Evolutionary conservation across 2,329 filamentous ascomycete genomes (phyloP), one percentile per base, ranked within the genome.

Genomic region (Onygenales sp.): DNA sequence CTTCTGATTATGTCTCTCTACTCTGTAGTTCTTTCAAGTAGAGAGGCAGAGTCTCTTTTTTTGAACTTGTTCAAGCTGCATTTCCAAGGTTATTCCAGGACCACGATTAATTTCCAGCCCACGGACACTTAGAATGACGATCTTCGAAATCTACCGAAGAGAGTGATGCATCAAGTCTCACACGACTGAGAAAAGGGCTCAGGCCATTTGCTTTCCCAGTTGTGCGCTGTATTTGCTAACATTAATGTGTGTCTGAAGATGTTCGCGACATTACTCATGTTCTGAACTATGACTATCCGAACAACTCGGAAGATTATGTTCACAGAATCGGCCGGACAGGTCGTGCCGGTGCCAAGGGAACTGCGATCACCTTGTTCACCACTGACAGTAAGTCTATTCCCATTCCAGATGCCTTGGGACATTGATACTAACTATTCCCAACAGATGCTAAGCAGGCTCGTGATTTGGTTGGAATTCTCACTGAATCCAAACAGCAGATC

Each of bases 241-340:
- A 49, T 49, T 80, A 82, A 57, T 58, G 74, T 80, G 71, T 77
- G 72, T 78, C 68, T 76, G 70, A 96, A 97, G 93, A 98, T 87
- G 93, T 98, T 80, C 92, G 91, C 78, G 95, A 98, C 82, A 98
- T 98, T 79, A 97, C 93, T 77, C 93, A 98, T 79, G 93, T 98
- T 77, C 83, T 98, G 78, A 97, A 97, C 85, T 96, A 97, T 88
- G 93, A 97, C 74, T 97, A 97, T 76, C 92, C 92, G 73, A 97
- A 97, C 80, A 97, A 85, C 71, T 84, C 81, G 65, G 82, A 85
- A 71, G 82, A 85, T 66, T 85, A 85, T 65, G 79, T 85, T 69
- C 82, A 85, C 71, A 81, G 82, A 67, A 84, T 84, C 69, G 82
- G 82, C 68, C 80, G 82, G 75, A 85, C 82, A 68, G 82, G 78